phyloP scores from a whole-genome alignment of 495 filamentous ascomycete genomes.

The Penicillium robsamsonii region DNA sequence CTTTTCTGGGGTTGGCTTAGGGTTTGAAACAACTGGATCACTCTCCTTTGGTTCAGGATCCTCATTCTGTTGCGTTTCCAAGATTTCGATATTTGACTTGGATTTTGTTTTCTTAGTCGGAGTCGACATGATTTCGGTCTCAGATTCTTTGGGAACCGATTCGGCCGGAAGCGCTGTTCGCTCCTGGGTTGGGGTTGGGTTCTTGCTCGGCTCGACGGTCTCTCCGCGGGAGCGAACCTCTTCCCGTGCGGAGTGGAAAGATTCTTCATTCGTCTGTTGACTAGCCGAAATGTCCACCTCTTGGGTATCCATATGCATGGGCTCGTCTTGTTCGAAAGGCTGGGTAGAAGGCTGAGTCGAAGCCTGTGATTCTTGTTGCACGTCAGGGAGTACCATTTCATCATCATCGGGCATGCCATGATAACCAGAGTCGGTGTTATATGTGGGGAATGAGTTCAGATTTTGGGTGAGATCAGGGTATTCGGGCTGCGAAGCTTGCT shows the following conservation, averaged over 20 bases:
- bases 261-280: constrained; percentile 54
- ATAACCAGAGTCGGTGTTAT: constrained; percentile 73
- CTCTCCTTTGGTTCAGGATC: constrained; percentile 6
- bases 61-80: constrained; percentile 19
- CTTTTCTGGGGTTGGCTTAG: constrained; percentile 24
- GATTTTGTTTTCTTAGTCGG: constrained; percentile 12
- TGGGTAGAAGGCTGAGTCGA: constrained; percentile 41
- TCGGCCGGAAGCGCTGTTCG: constrained; percentile 12
- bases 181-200: constrained; percentile 25
- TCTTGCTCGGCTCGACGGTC: constrained; percentile 36
- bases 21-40: constrained; percentile 5
- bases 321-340: constrained; percentile 36
- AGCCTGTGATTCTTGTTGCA: constrained; percentile 34
- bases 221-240: constrained; percentile 45
- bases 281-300: constrained; percentile 35
- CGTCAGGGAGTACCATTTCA: constrained; percentile 34
- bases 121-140: constrained; percentile 23
- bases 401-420: constrained; percentile 66
- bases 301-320: constrained; percentile 27
- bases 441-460: constrained; percentile 41
- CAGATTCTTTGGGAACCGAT: constrained; percentile 7
- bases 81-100: constrained; percentile 5
- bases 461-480: constrained; percentile 38
- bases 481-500: constrained; percentile 26
- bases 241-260: constrained; percentile 69